A percentile compares a stretch with the other conserved stretches of the same genome.
These are phyloP conservation scores for Komagataella mondaviorum DNA, from an alignment of 805 yeast genomes.

Conservation along the genomic window DNA sequence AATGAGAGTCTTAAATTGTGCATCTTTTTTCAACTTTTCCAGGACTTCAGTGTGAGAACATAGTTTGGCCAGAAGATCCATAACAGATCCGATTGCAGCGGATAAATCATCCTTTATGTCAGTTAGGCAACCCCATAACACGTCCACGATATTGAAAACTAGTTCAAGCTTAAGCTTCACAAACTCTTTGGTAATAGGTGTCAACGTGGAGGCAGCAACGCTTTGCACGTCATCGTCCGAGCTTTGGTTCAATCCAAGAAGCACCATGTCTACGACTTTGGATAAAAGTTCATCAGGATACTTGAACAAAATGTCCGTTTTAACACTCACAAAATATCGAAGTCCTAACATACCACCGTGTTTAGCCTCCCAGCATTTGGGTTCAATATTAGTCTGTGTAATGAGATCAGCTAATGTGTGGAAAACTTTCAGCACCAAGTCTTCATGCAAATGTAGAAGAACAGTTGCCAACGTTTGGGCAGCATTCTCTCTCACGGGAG, in stretches of 20 bases:
- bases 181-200: conserved; percentile 84
- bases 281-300: conserved; percentile 44
- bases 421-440: conserved; percentile 48
- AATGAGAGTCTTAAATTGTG: conserved; percentile 65
- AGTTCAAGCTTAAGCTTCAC: conserved; percentile 46
- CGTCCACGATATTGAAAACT: conserved; percentile 37
- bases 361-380: conserved; percentile 82
- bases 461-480: conserved; percentile 92
- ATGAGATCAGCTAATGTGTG: conserved; percentile 54
- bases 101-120: conserved; percentile 84
- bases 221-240: conserved; percentile 94
- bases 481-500: conserved; percentile 94
- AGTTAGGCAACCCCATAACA: conserved; percentile 84
- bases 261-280: conserved; percentile 68
- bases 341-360: conserved; percentile 97
- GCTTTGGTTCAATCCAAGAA: conserved; percentile 57
- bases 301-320: conserved; percentile 61
- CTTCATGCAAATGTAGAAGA: conserved; percentile 55
- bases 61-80: conserved; percentile 82
- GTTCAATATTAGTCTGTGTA: conserved; percentile 35
- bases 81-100: conserved; percentile 89
- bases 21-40: conserved; percentile 52
- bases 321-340: conserved; percentile 80
- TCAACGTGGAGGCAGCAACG: conserved; percentile 84
- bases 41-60: conserved; percentile 75